Evolutionary conservation across 1,284 basidiomycete species (phyloP), one percentile per base, ranked within the genome.

Genomic region (Mixia osmundae): DNA sequence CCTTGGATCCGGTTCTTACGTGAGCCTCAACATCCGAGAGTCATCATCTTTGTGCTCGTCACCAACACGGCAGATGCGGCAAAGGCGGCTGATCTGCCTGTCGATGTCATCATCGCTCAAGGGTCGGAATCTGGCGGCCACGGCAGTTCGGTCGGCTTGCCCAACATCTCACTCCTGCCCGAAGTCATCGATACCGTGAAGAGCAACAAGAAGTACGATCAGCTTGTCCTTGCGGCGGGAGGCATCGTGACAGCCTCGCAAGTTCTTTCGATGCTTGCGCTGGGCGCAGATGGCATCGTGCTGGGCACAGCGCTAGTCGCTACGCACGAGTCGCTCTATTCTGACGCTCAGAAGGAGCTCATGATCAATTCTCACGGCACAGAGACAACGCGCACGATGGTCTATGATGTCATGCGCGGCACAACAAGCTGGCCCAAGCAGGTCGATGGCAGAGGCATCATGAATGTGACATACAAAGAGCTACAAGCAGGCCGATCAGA

Each of bases 281-380:
- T 44, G 6, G 53, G 53, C 12, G 52, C 51, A 15, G 44, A 46
- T n/a, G 53, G 51, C 18, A 50, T 38, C 1, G 51, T 51, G 7
- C 46, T 47, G 8, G 53, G 53, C 12, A 54, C 53, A 6, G 45
- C 52, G 15, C 49, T 53, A 32, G 42, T 54, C 11, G 37, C 52
- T 5, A 51, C 53, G 10, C 50, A 45, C 3, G 50, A 54, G 30
- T 41, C 51, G 12, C 39, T 34, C 2, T 54, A 52, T 32, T 42
- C 42, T 10, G 39, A 29, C 7, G 27, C 27, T 11, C 27, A 29
- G 14, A 7, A 15, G 27, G 8, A 29, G 18, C 12, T 16, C 27
- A 11, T 29, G 7, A 16, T 29, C 12, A 6, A 15, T 29, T 8
- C 7, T 14, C 6, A 11, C 27, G 24, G 42, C n/a, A 33, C 37